Conservation (phyloP, 1,139 yeast species). For the Geotrichum phurueaensis region DNA sequence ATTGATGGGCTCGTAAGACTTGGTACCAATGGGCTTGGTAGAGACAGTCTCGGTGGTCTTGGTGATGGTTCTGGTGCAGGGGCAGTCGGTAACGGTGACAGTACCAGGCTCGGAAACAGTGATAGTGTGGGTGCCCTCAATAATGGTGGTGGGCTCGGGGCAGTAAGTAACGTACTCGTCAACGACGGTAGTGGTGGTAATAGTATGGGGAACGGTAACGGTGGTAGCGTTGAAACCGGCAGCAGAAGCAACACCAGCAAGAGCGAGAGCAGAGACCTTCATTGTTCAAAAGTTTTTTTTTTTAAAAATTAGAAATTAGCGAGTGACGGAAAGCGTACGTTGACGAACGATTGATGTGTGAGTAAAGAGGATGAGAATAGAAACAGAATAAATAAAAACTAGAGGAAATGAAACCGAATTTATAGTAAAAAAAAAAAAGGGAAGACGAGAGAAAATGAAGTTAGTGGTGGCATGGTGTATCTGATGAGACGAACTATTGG, state of each 20-base stretch:
- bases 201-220: neutral
- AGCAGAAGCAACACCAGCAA: conserved; percentile 1
- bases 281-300: conserved; percentile 6
- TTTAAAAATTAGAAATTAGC: conserved; percentile 4
- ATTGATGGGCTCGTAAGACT: neutral
- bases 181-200: neutral
- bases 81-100: conserved; percentile 1
- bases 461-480: too few relatives aligned
- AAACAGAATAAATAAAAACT: neutral
- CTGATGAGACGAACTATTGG: too few relatives aligned
- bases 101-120: neutral
- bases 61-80: neutral
- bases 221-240: neutral
- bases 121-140: conserved; percentile 5
- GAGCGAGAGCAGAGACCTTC: conserved; percentile 4
- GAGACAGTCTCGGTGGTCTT: neutral
- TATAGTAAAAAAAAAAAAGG: neutral
- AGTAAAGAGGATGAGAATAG: neutral
- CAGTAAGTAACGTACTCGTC: neutral
- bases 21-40: neutral
- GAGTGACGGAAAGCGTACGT: neutral
- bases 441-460: too few relatives aligned
- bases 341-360: neutral
- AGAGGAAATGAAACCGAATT: neutral
- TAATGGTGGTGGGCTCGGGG: neutral